Conservation (phyloP, 139 green algal species). For the Asterochloris erici region DNA sequence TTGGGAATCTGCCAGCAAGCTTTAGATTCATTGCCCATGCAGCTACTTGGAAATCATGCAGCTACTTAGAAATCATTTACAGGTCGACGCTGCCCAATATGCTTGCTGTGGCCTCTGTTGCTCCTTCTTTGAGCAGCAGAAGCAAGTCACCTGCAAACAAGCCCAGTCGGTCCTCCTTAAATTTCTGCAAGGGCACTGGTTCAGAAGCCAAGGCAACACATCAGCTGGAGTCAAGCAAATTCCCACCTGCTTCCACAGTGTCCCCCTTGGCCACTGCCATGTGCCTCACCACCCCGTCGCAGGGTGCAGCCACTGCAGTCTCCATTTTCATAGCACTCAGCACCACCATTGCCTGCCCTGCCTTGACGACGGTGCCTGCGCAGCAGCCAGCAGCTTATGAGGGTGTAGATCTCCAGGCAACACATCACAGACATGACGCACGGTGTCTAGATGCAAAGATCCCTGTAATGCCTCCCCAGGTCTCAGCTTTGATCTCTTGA, state of each 20-base stretch:
- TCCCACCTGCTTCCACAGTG: slow-evolving; percentile 41
- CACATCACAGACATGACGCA: not conserved
- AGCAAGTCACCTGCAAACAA: slow-evolving; percentile 6
- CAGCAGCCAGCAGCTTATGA: not conserved
- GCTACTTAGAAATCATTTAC: not conserved
- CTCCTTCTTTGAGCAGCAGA: slow-evolving; percentile 10
- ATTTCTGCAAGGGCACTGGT: not conserved
- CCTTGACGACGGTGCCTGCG: slow-evolving; percentile 52
- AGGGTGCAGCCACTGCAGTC: slow-evolving; percentile 79
- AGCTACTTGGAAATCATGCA: not conserved
- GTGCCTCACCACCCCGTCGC: slow-evolving; percentile 59
- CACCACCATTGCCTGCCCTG: slow-evolving; percentile 80
- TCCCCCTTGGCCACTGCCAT: slow-evolving; percentile 75
- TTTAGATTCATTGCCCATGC: too few relatives aligned
- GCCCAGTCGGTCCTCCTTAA: not conserved
- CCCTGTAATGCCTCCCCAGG: not conserved
- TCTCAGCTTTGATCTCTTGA: not conserved
- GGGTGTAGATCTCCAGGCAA: not conserved
- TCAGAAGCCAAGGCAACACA: not conserved
- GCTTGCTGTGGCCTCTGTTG: slow-evolving; percentile 7
- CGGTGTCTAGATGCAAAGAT: not conserved
- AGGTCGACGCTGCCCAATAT: slow-evolving; percentile 14
- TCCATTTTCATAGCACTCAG: slow-evolving; percentile 98
- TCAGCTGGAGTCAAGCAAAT: not conserved
- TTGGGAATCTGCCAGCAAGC: too few relatives aligned